These are phyloP conservation scores for Verticillium albo-atrum DNA, from an alignment of 2,329 filamentous ascomycete species.

Conservation along the genomic window DNA sequence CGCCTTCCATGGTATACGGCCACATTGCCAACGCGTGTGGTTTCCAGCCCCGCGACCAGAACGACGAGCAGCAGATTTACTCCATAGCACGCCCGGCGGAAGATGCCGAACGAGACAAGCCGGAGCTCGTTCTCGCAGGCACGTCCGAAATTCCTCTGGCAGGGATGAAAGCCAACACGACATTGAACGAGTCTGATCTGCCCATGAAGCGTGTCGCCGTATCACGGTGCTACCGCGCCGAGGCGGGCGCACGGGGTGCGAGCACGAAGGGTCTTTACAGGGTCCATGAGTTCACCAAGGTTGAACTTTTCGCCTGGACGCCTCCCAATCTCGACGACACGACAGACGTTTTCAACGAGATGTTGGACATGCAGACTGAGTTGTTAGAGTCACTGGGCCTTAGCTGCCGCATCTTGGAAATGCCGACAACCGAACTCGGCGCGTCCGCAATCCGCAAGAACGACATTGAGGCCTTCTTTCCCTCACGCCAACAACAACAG, in stretches of 20 bases:
- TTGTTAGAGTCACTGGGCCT: constrained; percentile 74
- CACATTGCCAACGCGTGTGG: constrained; percentile 89
- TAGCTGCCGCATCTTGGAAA: constrained; percentile 84
- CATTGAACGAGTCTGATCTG: constrained; percentile 59
- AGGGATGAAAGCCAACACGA: constrained; percentile 76
- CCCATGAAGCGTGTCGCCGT: constrained; percentile 78
- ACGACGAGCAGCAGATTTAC: constrained; percentile 92
- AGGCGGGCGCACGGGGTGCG: constrained; percentile 83
- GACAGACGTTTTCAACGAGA: constrained; percentile 70
- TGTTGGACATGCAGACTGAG: constrained; percentile 81
- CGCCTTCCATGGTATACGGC: constrained; percentile 86
- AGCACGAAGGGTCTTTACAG: constrained; percentile 94
- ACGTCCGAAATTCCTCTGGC: constrained; percentile 95
- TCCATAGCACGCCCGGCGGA: constrained; percentile 61
- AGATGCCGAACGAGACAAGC: constrained; percentile 58
- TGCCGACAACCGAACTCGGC: constrained; percentile 85
- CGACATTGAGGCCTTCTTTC: constrained; percentile 94
- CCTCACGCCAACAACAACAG: constrained; percentile 61
- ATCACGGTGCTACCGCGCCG: constrained; percentile 91
- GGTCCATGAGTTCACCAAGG: constrained; percentile 98
- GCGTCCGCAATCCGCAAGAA: constrained; percentile 82
- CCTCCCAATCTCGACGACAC: constrained; percentile 46
- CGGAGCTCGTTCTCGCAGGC: constrained; percentile 72
- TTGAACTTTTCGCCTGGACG: constrained; percentile 96
- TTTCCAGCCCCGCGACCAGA: constrained; percentile 86